These are phyloP conservation scores for Raffaelea albimanens DNA, from an alignment of 2,329 filamentous ascomycete species.

Conservation along the genomic window DNA sequence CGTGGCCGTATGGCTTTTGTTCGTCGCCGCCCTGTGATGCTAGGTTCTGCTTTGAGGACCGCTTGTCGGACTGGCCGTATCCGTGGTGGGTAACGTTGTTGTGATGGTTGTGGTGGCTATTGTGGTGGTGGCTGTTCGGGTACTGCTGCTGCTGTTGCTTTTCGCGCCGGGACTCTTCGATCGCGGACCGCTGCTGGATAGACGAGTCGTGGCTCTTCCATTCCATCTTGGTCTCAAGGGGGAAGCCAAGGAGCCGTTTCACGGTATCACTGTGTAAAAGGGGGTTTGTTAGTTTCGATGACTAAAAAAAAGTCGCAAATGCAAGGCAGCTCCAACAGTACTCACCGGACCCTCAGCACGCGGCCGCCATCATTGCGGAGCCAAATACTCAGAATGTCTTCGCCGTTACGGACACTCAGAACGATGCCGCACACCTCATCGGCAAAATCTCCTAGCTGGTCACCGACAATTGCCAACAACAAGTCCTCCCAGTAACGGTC, in stretches of 20 bases:
- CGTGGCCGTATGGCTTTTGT: slow-evolving; percentile 4
- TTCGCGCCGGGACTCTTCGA: slow-evolving; percentile 85
- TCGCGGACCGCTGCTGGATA: slow-evolving; percentile 81
- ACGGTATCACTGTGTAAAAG: slow-evolving; percentile 67
- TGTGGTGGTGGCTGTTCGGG: slow-evolving; percentile 22
- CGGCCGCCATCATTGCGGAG: slow-evolving; percentile 85
- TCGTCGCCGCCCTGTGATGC: slow-evolving; percentile 5
- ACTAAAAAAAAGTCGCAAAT: neutral
- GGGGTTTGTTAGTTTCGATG: neutral
- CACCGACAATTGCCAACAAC: slow-evolving; percentile 79
- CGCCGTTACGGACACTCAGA: slow-evolving; percentile 85
- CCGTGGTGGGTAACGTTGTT: slow-evolving; percentile 4
- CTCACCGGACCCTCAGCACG: slow-evolving; percentile 91
- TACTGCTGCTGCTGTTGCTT: slow-evolving; percentile 48
- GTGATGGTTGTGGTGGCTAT: slow-evolving; percentile 16
- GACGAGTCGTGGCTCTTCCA: slow-evolving; percentile 97
- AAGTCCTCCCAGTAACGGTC: slow-evolving; percentile 97
- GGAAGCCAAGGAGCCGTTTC: slow-evolving; percentile 80
- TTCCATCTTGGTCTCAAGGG: slow-evolving; percentile 78
- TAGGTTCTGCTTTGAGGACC: slow-evolving; percentile 6
- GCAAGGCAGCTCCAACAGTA: slow-evolving; percentile 11
- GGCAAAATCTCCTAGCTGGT: slow-evolving; percentile 84
- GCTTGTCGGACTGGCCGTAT: slow-evolving; percentile 7
- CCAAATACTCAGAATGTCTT: slow-evolving; percentile 98
- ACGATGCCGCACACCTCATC: slow-evolving; percentile 95